These are phyloP conservation scores for Solanum microdontum DNA, from an alignment of 257 asterid species.

Conservation along the genomic window DNA sequence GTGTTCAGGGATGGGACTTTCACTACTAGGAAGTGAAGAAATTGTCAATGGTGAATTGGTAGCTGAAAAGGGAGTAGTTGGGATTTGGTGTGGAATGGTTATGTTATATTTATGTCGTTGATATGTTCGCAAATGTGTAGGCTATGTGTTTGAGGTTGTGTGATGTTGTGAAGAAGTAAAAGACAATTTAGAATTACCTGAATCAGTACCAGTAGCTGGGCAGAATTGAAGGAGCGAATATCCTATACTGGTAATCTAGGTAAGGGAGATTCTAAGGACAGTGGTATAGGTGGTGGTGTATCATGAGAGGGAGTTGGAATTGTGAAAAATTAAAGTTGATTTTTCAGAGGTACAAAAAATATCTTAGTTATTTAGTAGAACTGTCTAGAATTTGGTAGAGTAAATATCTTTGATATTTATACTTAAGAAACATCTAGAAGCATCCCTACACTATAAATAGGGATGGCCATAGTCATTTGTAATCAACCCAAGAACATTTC, in stretches of 20 bases:
- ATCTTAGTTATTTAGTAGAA: too few species aligned
- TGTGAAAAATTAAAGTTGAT: too few species aligned
- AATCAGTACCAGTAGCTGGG: not conserved
- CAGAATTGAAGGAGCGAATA: not conserved
- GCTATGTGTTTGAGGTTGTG: not conserved
- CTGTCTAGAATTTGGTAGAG: too few species aligned
- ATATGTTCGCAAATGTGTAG: too few species aligned
- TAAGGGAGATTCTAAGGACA: not conserved
- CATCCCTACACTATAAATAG: too few species aligned
- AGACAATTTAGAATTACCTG: not conserved
- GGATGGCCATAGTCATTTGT: too few species aligned
- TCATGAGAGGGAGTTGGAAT: not conserved
- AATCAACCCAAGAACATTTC: too few species aligned
- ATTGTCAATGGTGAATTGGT: too few species aligned
- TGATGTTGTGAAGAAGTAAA: not conserved
- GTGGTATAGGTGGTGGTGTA: not conserved
- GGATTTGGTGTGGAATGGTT: not conserved
- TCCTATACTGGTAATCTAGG: not conserved
- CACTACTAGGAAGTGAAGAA: not conserved
- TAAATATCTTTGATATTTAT: too few species aligned
- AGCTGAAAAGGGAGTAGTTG: not conserved
- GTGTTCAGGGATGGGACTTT: not conserved
- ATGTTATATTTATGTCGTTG: too few species aligned
- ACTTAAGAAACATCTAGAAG: too few species aligned
- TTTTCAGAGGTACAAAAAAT: too few species aligned